Evolutionary conservation across 2,329 filamentous ascomycete species (phyloP), one percentile per base, ranked within the genome.

Genomic region (Orbilia blumenaviensis): DNA sequence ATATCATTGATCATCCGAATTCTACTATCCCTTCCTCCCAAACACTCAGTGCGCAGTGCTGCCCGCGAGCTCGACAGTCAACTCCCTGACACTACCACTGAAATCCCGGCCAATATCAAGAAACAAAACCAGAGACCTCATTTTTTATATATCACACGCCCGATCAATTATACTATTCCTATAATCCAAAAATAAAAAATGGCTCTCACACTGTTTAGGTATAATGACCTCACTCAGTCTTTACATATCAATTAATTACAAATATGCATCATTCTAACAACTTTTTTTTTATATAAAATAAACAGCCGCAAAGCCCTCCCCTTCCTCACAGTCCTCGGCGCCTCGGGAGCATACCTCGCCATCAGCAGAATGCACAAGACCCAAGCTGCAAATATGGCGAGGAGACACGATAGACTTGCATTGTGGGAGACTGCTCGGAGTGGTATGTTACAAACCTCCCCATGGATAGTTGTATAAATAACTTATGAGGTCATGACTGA

Each of bases 201-300:
- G 72, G 72, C 72, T 46, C 58, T 76, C 32, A 69, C 72, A 16
- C 46, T 76, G n/a, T 69, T 76, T 32, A 76, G 58, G 72, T 76
- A 76, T 14, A 9, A n/a, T 16, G n/a, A n/a, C 1, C 7, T 14
- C 5, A 52, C n/a, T 4, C 25, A n/a, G n/a, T 48, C 23, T 2
- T 6, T 32, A 52, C 10, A n/a, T 46, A 56, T 21, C 7, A 12
- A 21, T n/a, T 8, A 3, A 32, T 21, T 50, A 5, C n/a, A 21
- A 32, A 34, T 38, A 29, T 25, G 16, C 18, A 46, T 5, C 25
- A 18, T 32, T 54, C 48, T 54, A 54, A 54, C 27, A 52, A 50
- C 9, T 14, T 18, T 23, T 21, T 58, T 38, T 23, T 29, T 42
- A 18, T 25, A 48, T 16, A 46, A 66, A 58, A 3, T n/a, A 21